A percentile compares a stretch with the other conserved stretches of the same genome.
Evolutionary conservation across 2,329 filamentous ascomycete species (phyloP).

Genomic region (Aspergillus pseudoterreus): DNA sequence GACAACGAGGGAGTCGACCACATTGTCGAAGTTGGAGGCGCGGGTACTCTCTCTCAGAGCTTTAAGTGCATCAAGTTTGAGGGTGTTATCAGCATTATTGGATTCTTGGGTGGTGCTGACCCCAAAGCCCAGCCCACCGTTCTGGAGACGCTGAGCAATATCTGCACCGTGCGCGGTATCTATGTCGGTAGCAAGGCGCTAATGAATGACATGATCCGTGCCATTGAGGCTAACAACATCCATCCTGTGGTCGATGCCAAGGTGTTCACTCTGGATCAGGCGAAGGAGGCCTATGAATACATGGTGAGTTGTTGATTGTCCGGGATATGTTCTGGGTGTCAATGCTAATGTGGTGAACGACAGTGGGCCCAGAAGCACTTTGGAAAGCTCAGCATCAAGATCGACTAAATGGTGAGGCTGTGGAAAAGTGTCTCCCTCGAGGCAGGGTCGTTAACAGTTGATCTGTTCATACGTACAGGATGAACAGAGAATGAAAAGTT

Average conservation of each 20-base stretch:
- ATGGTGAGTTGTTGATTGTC: conserved; percentile 33
- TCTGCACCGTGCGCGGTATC: conserved; percentile 56
- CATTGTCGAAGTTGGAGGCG: conserved; percentile 64
- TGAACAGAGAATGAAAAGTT: too few species aligned
- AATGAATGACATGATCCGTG: conserved; percentile 58
- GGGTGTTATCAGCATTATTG: conserved; percentile 55
- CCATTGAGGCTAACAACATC: conserved; percentile 57
- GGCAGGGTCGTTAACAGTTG: too few species aligned
- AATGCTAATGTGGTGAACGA: conserved; percentile 17
- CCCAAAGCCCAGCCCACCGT: conserved; percentile 49
- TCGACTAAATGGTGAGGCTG: conserved; percentile 18
- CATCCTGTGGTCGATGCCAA: conserved; percentile 58
- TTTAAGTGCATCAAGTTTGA: conserved; percentile 54
- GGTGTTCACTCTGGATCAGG: conserved; percentile 51
- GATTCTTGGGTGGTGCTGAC: conserved; percentile 51
- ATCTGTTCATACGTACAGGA: too few species aligned
- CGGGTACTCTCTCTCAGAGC: conserved; percentile 56
- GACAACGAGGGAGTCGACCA: conserved; percentile 57
- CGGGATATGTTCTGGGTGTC: not conserved
- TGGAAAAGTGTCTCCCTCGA: too few species aligned
- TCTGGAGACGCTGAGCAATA: conserved; percentile 48
- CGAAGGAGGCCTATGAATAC: conserved; percentile 54
- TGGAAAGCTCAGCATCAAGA: conserved; percentile 53
- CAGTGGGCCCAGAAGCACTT: conserved; percentile 52
- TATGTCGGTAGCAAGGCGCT: conserved; percentile 54